phyloP scores from a whole-genome alignment of 1,139 yeast species.

The Torulaspora globosa region DNA sequence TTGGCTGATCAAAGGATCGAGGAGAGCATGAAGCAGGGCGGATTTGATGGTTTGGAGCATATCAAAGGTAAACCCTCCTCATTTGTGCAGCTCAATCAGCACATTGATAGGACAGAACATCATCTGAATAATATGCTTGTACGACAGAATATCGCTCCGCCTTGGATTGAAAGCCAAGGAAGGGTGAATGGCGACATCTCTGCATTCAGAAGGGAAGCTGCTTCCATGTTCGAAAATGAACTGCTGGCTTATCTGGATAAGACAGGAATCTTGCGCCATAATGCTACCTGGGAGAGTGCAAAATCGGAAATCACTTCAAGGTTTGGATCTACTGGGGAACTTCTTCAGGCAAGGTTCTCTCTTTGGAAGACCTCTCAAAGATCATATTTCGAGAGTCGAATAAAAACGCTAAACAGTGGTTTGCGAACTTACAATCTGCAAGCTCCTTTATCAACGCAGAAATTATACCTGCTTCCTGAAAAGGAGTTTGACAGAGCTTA shows the following conservation, averaged over 20 bases:
- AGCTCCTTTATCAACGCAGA: slow-evolving; percentile 73
- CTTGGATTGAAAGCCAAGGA: slow-evolving; percentile 83
- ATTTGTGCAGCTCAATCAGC: slow-evolving; percentile 42
- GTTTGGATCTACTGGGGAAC: slow-evolving; percentile 13
- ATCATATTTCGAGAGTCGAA: slow-evolving; percentile 43
- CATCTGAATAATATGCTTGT: slow-evolving; percentile 69
- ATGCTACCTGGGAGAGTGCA: slow-evolving; percentile 1
- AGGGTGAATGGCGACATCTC: slow-evolving; percentile 48
- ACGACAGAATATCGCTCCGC: slow-evolving; percentile 75
- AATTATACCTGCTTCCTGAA: slow-evolving; percentile 53
- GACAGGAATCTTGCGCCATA: neutral
- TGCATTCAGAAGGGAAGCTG: slow-evolving; percentile 40
- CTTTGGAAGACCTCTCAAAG: slow-evolving; percentile 43
- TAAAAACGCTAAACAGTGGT: slow-evolving; percentile 51
- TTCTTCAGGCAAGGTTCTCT: slow-evolving; percentile 22
- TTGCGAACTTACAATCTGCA: slow-evolving; percentile 74
- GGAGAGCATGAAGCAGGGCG: slow-evolving; percentile 68
- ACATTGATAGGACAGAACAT: slow-evolving; percentile 56
- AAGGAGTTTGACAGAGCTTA: slow-evolving; percentile 48
- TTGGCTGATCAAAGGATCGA: slow-evolving; percentile 73
- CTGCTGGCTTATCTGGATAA: slow-evolving; percentile 8
- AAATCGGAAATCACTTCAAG: slow-evolving; percentile 5
- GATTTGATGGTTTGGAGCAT: slow-evolving; percentile 50
- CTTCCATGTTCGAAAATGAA: slow-evolving; percentile 11
- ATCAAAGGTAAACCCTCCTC: slow-evolving; percentile 63